Base-by-base conservation (phyloP, 345 rosid species). In the Rhodamnia argentea region DNA sequence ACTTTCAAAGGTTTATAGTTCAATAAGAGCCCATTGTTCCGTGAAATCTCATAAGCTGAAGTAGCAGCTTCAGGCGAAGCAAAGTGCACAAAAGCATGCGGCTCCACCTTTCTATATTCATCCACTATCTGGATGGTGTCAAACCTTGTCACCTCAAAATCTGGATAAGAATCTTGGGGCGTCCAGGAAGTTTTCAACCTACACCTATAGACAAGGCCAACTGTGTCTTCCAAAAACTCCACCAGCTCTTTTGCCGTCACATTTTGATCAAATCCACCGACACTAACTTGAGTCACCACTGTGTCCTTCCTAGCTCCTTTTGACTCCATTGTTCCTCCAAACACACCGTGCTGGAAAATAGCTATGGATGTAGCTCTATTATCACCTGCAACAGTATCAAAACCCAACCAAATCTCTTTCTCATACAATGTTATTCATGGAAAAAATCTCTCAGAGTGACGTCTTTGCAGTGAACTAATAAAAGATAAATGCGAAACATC, bases 81-180 rank as follows among this genome's bases (percentile, higher is more conserved):
- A 88, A 97, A 97, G 92, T 97, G 99, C 56, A 95, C 96, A 89
- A 95, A 97, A 3, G 98, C 98, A 86, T 94, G 98, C 14, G 97
- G 98, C 88, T 87, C 95, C 83, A 97, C 96, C 89, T 88, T 92
- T 88, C 85, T 89, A 88, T 92, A 94, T 16, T 83, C 88, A 83
- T 91, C 92, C 12, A 85, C 76, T 85, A 42, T 87, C 84, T 4
- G 84, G 78, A 91, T 89, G 53, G 32, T 60, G 50, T 90, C 82
- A 42, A 88, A 85, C 85, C 90, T 85, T 0, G 57, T 24, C 85
- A 92, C 89, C 84, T 87, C 90, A 83, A 92, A 97, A 82, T 94
- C 87, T 10, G 98, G 99, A 88, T 91, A 93, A 24, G 97, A 94
- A 20, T 95, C 96, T 5, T 89, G 95, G 76, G 98, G 98, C 50